Evolutionary conservation across 163 green algal genomes (phyloP).

Genomic region (Scenedesmus sp.): DNA sequence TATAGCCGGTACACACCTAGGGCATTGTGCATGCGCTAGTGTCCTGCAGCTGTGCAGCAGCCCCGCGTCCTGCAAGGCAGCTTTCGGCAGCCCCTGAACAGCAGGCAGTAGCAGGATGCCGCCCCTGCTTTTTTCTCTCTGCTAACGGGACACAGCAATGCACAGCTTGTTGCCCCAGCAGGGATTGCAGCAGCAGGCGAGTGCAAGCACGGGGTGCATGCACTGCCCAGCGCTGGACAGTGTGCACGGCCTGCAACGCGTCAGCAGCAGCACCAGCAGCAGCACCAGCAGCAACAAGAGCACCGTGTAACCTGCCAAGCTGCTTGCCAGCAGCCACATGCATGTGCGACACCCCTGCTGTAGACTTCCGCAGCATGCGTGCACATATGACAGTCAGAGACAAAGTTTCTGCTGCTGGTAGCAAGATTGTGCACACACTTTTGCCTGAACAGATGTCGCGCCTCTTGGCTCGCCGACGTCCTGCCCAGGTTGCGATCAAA

Average conservation of each 20-base stretch:
- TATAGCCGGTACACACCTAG: background rate
- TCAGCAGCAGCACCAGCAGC: background rate
- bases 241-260: too few relatives aligned
- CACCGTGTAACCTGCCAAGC: background rate
- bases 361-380: background rate
- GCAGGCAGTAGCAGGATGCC: background rate
- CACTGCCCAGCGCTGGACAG: too few relatives aligned
- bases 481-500: constrained; percentile 94
- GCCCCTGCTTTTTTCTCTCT: too few relatives aligned
- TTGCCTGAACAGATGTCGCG: background rate
- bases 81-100: background rate
- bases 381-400: too few relatives aligned
- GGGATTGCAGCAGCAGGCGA: too few relatives aligned
- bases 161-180: too few relatives aligned
- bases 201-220: too few relatives aligned
- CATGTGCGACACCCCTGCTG: background rate
- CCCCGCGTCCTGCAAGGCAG: background rate
- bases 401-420: background rate
- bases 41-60: background rate
- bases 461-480: background rate
- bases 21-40: background rate
- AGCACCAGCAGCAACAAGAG: background rate
- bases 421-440: background rate
- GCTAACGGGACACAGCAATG: too few relatives aligned
- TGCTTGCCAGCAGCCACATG: background rate